These are phyloP conservation scores for Scheffersomyces illinoinensis DNA, from an alignment of 1,139 yeast species.

Conservation along the genomic window DNA sequence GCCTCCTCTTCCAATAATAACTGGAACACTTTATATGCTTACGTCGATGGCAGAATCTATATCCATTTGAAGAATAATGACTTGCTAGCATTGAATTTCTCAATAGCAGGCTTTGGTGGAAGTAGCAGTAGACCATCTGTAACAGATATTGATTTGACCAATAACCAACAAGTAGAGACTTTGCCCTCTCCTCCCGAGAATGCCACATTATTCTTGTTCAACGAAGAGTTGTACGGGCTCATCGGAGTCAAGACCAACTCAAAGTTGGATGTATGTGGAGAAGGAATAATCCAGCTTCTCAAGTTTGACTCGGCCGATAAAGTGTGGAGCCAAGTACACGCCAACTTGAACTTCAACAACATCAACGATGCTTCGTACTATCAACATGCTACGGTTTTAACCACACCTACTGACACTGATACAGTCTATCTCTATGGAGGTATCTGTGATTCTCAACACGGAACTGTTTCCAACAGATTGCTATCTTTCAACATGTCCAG, in stretches of 20 bases:
- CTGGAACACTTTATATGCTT: conserved; percentile 42
- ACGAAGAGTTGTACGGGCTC: conserved; percentile 34
- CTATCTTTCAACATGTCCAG: conserved; percentile 29
- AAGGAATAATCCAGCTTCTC: conserved; percentile 25
- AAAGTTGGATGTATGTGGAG: conserved; percentile 27
- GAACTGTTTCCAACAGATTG: conserved; percentile 35
- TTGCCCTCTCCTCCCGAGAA: conserved; percentile 34
- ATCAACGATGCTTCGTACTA: conserved; percentile 34
- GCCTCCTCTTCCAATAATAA: not conserved
- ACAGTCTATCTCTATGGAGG: conserved; percentile 55
- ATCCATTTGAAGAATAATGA: conserved; percentile 40
- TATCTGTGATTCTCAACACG: conserved; percentile 15
- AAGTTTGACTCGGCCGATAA: conserved; percentile 20
- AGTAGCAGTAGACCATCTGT: conserved; percentile 10
- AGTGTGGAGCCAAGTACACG: conserved; percentile 23
- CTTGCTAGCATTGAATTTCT: conserved; percentile 34
- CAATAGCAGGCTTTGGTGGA: conserved; percentile 28
- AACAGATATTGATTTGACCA: conserved; percentile 13
- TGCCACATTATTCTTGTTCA: conserved; percentile 32
- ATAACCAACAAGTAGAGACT: conserved; percentile 22
- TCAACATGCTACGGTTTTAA: conserved; percentile 34
- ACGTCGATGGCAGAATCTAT: conserved; percentile 34
- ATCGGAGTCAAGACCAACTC: conserved; percentile 9
- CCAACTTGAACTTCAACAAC: conserved; percentile 19
- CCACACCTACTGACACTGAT: conserved; percentile 30